These are phyloP conservation scores for Geranium brycei DNA, from an alignment of 345 rosid species.

Conservation along the genomic window DNA sequence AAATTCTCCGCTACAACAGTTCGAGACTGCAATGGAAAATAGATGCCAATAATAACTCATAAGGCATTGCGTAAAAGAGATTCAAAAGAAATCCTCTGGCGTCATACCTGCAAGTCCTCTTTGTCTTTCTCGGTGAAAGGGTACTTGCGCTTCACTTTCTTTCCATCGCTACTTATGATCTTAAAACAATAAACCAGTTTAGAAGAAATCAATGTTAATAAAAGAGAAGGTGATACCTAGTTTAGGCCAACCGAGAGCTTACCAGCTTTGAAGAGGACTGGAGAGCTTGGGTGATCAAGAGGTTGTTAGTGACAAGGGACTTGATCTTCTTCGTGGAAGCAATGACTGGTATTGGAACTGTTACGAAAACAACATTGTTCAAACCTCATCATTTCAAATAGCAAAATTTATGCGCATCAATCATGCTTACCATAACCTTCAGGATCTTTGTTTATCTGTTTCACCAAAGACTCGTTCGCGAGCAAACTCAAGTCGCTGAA, in stretches of 20 bases:
- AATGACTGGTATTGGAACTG: conserved; percentile 61
- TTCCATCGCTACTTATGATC: conserved; percentile 66
- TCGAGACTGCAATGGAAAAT: conserved; percentile 36
- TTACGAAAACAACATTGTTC: neutral
- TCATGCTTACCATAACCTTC: conserved; percentile 65
- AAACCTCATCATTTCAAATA: neutral
- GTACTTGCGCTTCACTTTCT: conserved; percentile 57
- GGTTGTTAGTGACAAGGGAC: conserved; percentile 46
- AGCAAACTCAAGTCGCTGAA: conserved; percentile 86
- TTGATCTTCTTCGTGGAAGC: conserved; percentile 81
- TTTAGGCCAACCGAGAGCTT: conserved; percentile 14
- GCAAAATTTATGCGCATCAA: too few species aligned
- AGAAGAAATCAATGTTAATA: too few species aligned
- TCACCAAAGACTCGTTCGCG: conserved; percentile 75
- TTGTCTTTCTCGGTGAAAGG: conserved; percentile 73
- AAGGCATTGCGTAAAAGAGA: neutral
- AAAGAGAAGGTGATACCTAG: too few species aligned
- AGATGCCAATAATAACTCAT: neutral
- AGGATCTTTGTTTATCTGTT: conserved; percentile 65
- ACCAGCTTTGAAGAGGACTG: conserved; percentile 80
- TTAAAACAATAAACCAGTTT: conserved; percentile 3
- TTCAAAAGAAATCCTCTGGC: too few species aligned
- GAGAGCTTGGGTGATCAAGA: conserved; percentile 58
- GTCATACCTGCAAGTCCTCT: conserved; percentile 61
- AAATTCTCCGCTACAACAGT: conserved; percentile 84